phyloP scores from a whole-genome alignment of 352 stramenopile genomes.

The Phytophthora colocasiae region DNA sequence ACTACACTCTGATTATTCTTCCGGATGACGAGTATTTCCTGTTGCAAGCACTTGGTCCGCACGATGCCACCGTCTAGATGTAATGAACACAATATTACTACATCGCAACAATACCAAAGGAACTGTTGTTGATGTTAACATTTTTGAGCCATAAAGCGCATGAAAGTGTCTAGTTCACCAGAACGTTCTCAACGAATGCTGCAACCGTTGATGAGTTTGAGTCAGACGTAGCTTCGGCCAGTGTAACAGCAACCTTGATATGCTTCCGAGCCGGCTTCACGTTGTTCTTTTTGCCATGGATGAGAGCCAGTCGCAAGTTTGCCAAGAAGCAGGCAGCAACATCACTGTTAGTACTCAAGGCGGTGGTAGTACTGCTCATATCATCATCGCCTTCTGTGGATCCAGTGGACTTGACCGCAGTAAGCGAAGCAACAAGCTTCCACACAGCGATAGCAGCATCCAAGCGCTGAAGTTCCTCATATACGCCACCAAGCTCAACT shows the following conservation, averaged over 20 bases:
- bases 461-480: conserved; percentile 51
- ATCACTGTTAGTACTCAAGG: conserved; percentile 34
- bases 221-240: conserved; percentile 36
- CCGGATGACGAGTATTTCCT: conserved; percentile 78
- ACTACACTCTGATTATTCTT: conserved; percentile 77
- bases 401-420: conserved; percentile 28
- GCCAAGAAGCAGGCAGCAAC: conserved; percentile 49
- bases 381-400: conserved; percentile 29
- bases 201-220: conserved; percentile 48
- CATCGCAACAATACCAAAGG: conserved; percentile 7
- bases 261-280: conserved; percentile 73
- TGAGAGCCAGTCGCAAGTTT: conserved; percentile 69
- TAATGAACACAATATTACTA: background rate
- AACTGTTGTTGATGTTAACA: background rate
- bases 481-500: conserved; percentile 62
- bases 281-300: conserved; percentile 72
- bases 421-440: conserved; percentile 57
- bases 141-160: too few relatives aligned
- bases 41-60: conserved; percentile 70
- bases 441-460: conserved; percentile 72
- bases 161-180: conserved; percentile 50
- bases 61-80: conserved; percentile 66
- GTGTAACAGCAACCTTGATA: conserved; percentile 52
- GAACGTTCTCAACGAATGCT: conserved; percentile 67
- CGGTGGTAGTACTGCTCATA: conserved; percentile 34